Percentiles rank a stretch among this genome's conserved stretches.
These are phyloP conservation scores for Chenopodium quinoa DNA, from an alignment of 148 eudicot species.

Conservation along the genomic window DNA sequence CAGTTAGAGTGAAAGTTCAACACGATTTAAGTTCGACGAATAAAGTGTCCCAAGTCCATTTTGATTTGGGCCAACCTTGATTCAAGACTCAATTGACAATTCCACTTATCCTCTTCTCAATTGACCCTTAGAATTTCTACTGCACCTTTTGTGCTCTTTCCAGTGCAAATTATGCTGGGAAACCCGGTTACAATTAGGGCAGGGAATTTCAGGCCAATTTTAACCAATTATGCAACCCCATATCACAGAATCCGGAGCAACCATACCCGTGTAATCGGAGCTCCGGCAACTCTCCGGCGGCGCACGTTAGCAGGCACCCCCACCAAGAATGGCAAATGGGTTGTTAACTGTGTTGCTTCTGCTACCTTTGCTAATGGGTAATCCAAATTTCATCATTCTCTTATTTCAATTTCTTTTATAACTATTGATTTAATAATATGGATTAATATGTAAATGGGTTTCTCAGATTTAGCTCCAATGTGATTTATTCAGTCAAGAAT, in stretches of 20 bases:
- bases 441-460: neutral
- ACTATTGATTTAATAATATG: too few relatives aligned
- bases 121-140: too few relatives aligned
- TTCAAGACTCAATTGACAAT: too few relatives aligned
- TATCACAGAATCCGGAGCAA: conserved; percentile 3
- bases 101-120: too few relatives aligned
- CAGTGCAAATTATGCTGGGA: conserved; percentile 8
- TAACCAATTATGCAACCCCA: neutral
- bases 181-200: conserved; percentile 20
- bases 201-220: neutral
- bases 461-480: neutral
- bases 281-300: conserved; percentile 20
- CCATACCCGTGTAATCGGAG: conserved; percentile 11
- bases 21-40: too few relatives aligned
- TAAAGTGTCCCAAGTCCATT: too few relatives aligned
- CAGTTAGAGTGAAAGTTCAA: too few relatives aligned
- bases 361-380: conserved; percentile 19
- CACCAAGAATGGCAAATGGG: conserved; percentile 19
- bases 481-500: neutral
- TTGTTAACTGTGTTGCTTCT: conserved; percentile 7
- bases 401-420: neutral
- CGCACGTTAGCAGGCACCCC: neutral
- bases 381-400: conserved; percentile 1
- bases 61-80: too few relatives aligned
- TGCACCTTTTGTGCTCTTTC: too few relatives aligned